phyloP scores from a whole-genome alignment of 78 protist genomes.

The Bigelowiella natans region DNA sequence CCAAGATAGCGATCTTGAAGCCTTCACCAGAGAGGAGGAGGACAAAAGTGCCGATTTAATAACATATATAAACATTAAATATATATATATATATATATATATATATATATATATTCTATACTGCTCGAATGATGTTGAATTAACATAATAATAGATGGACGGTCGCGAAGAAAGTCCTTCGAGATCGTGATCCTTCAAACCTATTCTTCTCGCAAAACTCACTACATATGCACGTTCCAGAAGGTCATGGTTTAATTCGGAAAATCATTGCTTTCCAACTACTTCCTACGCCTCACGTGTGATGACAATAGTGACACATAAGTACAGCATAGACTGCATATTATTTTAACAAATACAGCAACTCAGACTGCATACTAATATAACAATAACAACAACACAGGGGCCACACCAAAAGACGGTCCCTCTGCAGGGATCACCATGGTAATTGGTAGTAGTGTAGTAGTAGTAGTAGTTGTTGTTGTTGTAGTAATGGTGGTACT shows the following conservation, averaged over 20 bases:
- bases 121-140: background rate
- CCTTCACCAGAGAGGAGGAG: background rate
- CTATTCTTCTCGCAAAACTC: background rate
- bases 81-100: too few species aligned
- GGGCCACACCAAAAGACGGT: conserved; percentile 81
- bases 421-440: conserved; percentile 75
- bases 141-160: background rate
- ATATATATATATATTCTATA: too few species aligned
- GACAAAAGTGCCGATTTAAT: background rate
- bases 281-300: too few species aligned
- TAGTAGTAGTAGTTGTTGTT: background rate
- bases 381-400: conserved; percentile 18
- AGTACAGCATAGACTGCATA: background rate
- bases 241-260: conserved; percentile 9
- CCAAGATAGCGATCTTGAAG: background rate
- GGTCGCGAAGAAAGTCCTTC: background rate
- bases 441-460: background rate
- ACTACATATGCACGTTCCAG: conserved; percentile 80
- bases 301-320: too few species aligned
- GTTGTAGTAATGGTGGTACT: background rate
- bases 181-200: background rate
- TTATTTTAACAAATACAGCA: background rate
- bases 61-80: background rate
- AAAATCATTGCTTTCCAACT: too few species aligned
- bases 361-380: background rate